A percentile compares a stretch with the other conserved stretches of the same genome.
These are phyloP conservation scores for Carpinus fangiana DNA, from an alignment of 306 rosid species.

Conservation along the genomic window DNA sequence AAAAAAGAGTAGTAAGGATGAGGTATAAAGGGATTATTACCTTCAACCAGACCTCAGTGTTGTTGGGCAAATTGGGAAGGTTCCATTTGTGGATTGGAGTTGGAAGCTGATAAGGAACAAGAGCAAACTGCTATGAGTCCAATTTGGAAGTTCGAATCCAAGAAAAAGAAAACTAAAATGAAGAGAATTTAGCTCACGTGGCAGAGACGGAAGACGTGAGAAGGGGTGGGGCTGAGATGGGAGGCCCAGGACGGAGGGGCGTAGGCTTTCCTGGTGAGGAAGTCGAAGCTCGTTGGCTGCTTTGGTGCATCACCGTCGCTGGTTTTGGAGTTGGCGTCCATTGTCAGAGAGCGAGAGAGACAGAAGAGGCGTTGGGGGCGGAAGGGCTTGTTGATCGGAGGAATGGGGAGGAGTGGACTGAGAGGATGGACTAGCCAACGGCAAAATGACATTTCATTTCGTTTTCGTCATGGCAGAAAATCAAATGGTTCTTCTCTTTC, in stretches of 20 bases:
- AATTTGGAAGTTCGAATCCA: background rate
- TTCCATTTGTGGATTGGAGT: conserved; percentile 98
- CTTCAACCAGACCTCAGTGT: conserved; percentile 85
- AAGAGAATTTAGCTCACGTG: conserved; percentile 41
- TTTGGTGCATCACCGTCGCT: background rate
- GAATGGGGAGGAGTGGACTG: background rate
- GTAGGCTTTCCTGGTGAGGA: conserved; percentile 56
- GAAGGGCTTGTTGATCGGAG: conserved; percentile 10
- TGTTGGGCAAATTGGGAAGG: conserved; percentile 75
- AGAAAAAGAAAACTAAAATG: background rate
- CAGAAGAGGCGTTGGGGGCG: background rate
- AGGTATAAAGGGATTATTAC: conserved; percentile 21
- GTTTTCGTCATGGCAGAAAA: background rate
- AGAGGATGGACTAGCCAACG: conserved; percentile 6
- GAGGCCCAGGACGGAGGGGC: conserved; percentile 87
- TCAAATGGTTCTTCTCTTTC: too few species aligned
- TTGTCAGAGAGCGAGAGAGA: conserved; percentile 14
- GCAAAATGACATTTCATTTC: conserved; percentile 23
- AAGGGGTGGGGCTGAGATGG: conserved; percentile 68
- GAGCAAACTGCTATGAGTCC: background rate
- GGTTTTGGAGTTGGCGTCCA: conserved; percentile 32
- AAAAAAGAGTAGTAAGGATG: too few species aligned
- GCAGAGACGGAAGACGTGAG: conserved; percentile 70
- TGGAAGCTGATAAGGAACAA: conserved; percentile 54
- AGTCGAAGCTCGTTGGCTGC: conserved; percentile 28